These are phyloP conservation scores for Naganishia liquefaciens DNA, from an alignment of 1,284 basidiomycete genomes.

Conservation along the genomic window DNA sequence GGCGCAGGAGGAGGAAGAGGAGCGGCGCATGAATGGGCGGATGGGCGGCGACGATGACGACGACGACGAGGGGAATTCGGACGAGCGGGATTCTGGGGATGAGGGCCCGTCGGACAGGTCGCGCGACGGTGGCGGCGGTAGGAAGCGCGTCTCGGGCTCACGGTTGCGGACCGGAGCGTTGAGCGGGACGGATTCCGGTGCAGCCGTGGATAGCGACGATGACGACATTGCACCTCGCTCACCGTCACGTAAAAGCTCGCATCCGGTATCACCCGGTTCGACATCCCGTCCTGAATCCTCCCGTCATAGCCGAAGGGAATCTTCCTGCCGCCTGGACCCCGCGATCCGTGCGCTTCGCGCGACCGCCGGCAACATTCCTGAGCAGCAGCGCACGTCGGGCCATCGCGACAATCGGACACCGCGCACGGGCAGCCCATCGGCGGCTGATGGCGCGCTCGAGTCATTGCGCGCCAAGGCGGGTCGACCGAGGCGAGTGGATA, in stretches of 20 bases:
- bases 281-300: background rate
- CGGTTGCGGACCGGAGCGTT: constrained; percentile 17
- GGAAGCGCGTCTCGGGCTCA: constrained; percentile 14
- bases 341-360: constrained; percentile 34
- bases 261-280: constrained; percentile 30
- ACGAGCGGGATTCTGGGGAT: constrained; percentile 24
- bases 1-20: constrained; percentile 56
- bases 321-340: constrained; percentile 32
- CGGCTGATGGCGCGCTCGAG: constrained; percentile 32
- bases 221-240: constrained; percentile 7
- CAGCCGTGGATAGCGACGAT: background rate
- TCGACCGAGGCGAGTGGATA: constrained; percentile 30
- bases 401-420: constrained; percentile 28
- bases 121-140: too few species aligned
- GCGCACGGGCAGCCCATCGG: constrained; percentile 21
- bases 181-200: background rate
- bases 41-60: constrained; percentile 45
- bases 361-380: constrained; percentile 25
- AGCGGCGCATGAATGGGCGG: constrained; percentile 49
- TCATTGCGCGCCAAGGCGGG: constrained; percentile 28
- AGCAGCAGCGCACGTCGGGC: background rate
- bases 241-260: background rate
- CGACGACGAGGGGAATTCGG: constrained; percentile 10
- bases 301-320: constrained; percentile 22
- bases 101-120: constrained; percentile 27